phyloP scores from a whole-genome alignment of 2,329 filamentous ascomycete genomes.

The Rhexocercosporidium sp. region DNA sequence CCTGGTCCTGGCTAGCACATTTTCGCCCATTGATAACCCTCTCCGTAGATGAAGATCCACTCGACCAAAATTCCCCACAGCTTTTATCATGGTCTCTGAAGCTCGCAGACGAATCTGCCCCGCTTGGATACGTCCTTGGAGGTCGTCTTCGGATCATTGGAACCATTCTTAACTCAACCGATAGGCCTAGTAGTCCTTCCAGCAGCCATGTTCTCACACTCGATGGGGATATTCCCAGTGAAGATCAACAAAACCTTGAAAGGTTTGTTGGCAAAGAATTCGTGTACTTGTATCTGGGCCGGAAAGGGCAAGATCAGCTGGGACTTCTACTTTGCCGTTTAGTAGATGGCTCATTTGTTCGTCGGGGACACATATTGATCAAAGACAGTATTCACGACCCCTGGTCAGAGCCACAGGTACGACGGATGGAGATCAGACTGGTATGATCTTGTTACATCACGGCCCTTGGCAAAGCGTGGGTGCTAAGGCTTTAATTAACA shows the following conservation, averaged over 20 bases:
- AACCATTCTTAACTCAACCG: background rate
- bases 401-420: background rate
- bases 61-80: background rate
- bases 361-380: background rate
- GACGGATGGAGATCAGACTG: background rate
- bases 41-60: background rate
- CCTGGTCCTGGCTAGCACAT: slow-evolving; percentile 13
- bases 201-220: background rate
- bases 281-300: background rate
- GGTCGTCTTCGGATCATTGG: background rate
- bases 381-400: background rate
- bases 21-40: slow-evolving; percentile 1
- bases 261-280: background rate
- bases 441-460: background rate
- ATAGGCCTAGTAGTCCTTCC: background rate
- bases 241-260: background rate
- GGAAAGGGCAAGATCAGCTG: background rate
- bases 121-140: background rate
- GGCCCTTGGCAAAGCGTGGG: no score
- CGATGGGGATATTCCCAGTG: background rate
- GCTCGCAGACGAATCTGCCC: background rate
- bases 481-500: no score
- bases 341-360: background rate
- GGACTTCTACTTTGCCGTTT: background rate
- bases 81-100: slow-evolving; percentile 2